phyloP scores from a whole-genome alignment of 805 yeast genomes.

The Wickerhamiella cacticola region DNA sequence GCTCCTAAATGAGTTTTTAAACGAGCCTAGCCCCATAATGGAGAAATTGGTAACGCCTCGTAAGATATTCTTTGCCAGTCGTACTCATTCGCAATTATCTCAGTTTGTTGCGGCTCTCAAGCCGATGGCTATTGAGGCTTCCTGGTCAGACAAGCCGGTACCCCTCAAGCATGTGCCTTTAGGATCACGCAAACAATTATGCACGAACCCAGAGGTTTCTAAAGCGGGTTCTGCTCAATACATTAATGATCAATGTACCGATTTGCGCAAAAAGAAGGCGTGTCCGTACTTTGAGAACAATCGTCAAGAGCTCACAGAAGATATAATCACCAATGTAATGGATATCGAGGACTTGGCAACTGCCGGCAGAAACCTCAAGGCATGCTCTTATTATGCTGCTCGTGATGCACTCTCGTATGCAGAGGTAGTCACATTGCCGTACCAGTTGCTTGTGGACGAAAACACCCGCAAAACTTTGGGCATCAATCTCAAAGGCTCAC shows the following conservation, averaged over 20 bases:
- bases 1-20: slow-evolving; percentile 9
- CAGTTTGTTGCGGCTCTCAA: slow-evolving; percentile 68
- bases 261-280: slow-evolving; percentile 43
- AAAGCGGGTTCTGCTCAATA: slow-evolving; percentile 37
- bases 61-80: slow-evolving; percentile 58
- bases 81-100: slow-evolving; percentile 81
- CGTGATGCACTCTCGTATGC: slow-evolving; percentile 44
- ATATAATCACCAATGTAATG: slow-evolving; percentile 42
- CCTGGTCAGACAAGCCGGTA: slow-evolving; percentile 38
- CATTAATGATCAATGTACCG: slow-evolving; percentile 73
- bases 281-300: slow-evolving; percentile 1
- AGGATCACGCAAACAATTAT: slow-evolving; percentile 76
- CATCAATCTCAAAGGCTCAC: slow-evolving; percentile 46
- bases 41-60: slow-evolving; percentile 26
- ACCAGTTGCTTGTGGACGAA: slow-evolving; percentile 58
- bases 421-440: slow-evolving; percentile 76
- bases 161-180: slow-evolving; percentile 56
- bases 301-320: slow-evolving; percentile 40
- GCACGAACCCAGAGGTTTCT: slow-evolving; percentile 56
- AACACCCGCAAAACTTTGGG: slow-evolving; percentile 48
- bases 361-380: slow-evolving; percentile 43
- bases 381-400: slow-evolving; percentile 76
- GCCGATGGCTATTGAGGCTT: slow-evolving; percentile 51
- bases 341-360: slow-evolving; percentile 70
- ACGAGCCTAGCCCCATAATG: slow-evolving; percentile 8